These are phyloP conservation scores for Scheffersomyces insectosa DNA, from an alignment of 1,139 yeast species.

Conservation along the genomic window DNA sequence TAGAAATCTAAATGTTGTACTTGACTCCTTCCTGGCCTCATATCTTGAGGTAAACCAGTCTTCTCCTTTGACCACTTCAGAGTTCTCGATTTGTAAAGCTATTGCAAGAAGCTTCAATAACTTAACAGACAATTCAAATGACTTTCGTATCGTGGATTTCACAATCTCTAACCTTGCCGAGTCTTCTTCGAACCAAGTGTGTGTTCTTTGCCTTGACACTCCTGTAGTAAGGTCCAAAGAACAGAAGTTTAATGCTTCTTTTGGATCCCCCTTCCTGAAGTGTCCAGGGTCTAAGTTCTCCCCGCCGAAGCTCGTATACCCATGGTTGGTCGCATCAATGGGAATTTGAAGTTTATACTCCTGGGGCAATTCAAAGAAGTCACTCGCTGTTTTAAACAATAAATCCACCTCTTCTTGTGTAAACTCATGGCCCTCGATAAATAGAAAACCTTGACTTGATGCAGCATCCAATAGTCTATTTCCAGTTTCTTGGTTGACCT, in stretches of 20 bases:
- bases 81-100: conserved; percentile 58
- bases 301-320: conserved; percentile 60
- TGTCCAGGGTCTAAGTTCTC: conserved; percentile 59
- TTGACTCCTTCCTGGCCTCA: conserved; percentile 48
- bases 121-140: conserved; percentile 42
- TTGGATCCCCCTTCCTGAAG: conserved; percentile 58
- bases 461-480: conserved; percentile 62
- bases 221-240: conserved; percentile 43
- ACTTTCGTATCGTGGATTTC: conserved; percentile 33
- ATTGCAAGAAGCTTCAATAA: conserved; percentile 54
- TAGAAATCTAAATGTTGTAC: conserved; percentile 65
- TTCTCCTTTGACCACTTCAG: conserved; percentile 25
- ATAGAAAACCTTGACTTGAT: conserved; percentile 66
- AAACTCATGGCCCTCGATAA: conserved; percentile 72
- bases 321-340: conserved; percentile 56
- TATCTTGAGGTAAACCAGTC: conserved; percentile 69
- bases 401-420: conserved; percentile 56
- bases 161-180: conserved; percentile 33
- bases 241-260: conserved; percentile 56
- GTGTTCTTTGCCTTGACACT: conserved; percentile 32
- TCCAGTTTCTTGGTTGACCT: conserved; percentile 44
- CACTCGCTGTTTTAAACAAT: conserved; percentile 53
- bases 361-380: conserved; percentile 54
- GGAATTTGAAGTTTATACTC: conserved; percentile 48
- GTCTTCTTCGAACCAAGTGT: conserved; percentile 42